Conservation (phyloP, 139 green algal genomes). For the Coccomyxa sp. region DNA sequence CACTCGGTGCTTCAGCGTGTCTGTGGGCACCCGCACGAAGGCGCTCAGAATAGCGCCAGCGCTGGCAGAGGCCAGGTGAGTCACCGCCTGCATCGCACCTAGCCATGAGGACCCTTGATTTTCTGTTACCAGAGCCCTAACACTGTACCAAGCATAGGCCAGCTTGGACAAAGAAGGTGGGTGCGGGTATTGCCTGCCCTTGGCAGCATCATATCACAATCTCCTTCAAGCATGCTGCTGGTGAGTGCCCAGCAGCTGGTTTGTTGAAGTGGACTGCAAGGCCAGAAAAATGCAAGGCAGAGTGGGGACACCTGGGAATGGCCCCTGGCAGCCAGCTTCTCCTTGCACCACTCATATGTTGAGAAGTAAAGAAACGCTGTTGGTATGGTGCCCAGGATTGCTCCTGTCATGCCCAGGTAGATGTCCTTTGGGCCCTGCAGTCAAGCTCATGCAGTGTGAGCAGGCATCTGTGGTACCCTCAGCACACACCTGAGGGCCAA, state of each 20-base stretch:
- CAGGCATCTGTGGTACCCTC: not conserved
- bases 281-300: not conserved
- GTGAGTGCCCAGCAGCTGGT: not conserved
- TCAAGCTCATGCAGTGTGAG: not conserved
- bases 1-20: slow-evolving; percentile 74
- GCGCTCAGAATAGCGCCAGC: slow-evolving; percentile 39
- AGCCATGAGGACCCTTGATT: not conserved
- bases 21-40: slow-evolving; percentile 58
- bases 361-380: slow-evolving; percentile 62
- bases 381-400: slow-evolving; percentile 54
- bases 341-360: slow-evolving; percentile 44
- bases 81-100: slow-evolving; percentile 1
- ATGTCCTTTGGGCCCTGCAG: slow-evolving; percentile 48
- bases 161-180: slow-evolving; percentile 7
- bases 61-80: slow-evolving; percentile 33
- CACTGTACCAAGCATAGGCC: not conserved
- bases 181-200: not conserved
- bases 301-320: not conserved
- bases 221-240: too few species aligned
- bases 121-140: not conserved
- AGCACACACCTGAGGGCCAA: too few species aligned
- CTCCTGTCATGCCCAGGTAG: slow-evolving; percentile 50
- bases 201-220: not conserved
- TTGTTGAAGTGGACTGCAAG: not conserved
- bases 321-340: not conserved